phyloP scores from a whole-genome alignment of 2,329 filamentous ascomycete species.

The Periconia sp. region DNA sequence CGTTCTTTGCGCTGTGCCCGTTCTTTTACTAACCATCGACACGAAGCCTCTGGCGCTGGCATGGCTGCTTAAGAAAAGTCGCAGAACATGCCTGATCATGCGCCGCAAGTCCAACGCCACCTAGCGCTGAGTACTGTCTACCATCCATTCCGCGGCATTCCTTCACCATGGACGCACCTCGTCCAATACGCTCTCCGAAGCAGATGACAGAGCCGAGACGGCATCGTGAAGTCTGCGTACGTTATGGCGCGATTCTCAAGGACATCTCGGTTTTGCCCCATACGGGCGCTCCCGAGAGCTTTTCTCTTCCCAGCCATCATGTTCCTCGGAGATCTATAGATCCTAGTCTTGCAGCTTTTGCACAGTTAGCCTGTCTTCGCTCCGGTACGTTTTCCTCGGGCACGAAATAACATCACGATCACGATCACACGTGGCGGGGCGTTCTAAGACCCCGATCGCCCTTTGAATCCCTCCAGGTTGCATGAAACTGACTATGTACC shows the following conservation, averaged over 20 bases:
- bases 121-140: not conserved
- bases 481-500: no score
- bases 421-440: no score
- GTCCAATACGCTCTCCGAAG: not conserved
- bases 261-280: conserved; percentile 22
- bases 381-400: not conserved
- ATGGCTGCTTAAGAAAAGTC: no score
- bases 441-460: no score
- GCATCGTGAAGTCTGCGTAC: conserved; percentile 28
- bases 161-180: not conserved
- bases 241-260: conserved; percentile 28
- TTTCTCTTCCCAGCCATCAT: conserved; percentile 14
- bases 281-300: conserved; percentile 5
- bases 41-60: no score
- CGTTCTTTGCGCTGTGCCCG: no score
- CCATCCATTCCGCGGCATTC: not conserved
- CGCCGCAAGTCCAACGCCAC: not conserved
- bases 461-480: no score
- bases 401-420: no score
- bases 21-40: no score
- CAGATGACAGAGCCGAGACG: conserved; percentile 20
- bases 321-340: conserved; percentile 25
- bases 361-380: conserved; percentile 39
- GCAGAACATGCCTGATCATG: no score
- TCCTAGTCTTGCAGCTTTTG: conserved; percentile 36